Base-by-base conservation (phyloP, 2,329 filamentous ascomycete genomes). In the Pochonia chlamydosporia region DNA sequence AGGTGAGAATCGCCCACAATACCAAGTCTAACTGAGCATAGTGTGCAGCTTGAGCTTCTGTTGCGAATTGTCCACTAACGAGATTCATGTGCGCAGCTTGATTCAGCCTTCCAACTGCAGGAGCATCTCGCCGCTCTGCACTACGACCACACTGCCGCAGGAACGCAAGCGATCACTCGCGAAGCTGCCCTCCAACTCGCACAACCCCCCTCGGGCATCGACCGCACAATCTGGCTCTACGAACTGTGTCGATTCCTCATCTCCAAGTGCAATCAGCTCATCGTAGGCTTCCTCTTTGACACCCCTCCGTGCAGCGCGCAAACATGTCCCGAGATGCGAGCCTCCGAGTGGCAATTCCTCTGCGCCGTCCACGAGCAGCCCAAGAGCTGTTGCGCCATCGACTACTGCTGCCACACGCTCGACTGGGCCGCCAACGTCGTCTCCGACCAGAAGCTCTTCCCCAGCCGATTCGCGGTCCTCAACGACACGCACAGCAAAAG, bases 391-490 rank as follows among this genome's bases (percentile, higher is more conserved):
- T 96, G 92, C 67, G 93, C 93, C 44, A 96, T 99, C 62, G 93
- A 99, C 70, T 99, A 99, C 71, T 96, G 91, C 76, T 97, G 92
- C 65, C 93, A 99, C 65, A 99, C 93, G 0, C 83, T 99, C 37
- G 93, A 99, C 70, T 97, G 92, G 89, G 93, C 93, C 3, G 91
- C 89, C 48, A 96, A 95, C 59, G 87, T 92, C 18, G 84, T 99
- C 48, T 96, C 92, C 3, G 93, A 90, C 58, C 87, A 89, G 46
- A 96, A 96, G 73, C 87, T 93, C 62, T 99, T 99, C 63, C 92
- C 93, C 1, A 95, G 89, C 57, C 81, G 93, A 45, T 80, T 95
- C 53, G 76, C 79, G 44, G 69, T 78, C 8, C 59, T 75, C 24
- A 71, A 66, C 47, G 78, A 79, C 62, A 73, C 71, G 33, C 76